Percentiles rank a stretch among this genome's conserved stretches.
phyloP scores from a whole-genome alignment of 441 rosid species.

The Kokia cookei region DNA sequence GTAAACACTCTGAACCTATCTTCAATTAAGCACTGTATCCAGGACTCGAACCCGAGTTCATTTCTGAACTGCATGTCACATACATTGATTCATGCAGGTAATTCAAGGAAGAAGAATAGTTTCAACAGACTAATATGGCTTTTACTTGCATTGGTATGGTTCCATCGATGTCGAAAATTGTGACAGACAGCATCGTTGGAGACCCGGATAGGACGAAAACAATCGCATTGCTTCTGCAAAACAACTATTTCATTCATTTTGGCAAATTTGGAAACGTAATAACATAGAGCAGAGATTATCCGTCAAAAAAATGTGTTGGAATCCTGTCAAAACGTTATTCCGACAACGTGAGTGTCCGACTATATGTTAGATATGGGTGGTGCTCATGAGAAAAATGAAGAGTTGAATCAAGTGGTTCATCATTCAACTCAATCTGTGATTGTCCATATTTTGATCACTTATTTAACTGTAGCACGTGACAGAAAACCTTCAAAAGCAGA shows the following conservation, averaged over 20 bases:
- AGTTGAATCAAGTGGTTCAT: too few relatives aligned
- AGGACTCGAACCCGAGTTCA: not conserved
- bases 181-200: constrained; percentile 11
- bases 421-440: too few relatives aligned
- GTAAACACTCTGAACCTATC: constrained; percentile 26
- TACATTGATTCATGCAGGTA: constrained; percentile 30
- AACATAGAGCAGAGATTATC: constrained; percentile 2
- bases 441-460: too few relatives aligned
- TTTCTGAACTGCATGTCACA: not conserved
- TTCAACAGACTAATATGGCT: constrained; percentile 18
- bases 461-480: too few relatives aligned
- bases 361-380: too few relatives aligned
- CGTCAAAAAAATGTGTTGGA: not conserved
- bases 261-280: constrained; percentile 7
- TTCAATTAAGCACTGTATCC: not conserved
- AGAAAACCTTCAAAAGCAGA: too few relatives aligned
- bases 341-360: not conserved
- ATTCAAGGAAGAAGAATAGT: constrained; percentile 23
- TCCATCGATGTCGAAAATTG: constrained; percentile 22
- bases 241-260: constrained; percentile 9
- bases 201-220: constrained; percentile 11
- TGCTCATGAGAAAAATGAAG: too few relatives aligned
- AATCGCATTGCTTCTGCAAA: not conserved
- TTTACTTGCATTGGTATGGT: constrained; percentile 22
- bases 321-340: constrained; percentile 3